phyloP scores from a whole-genome alignment of 2,329 filamentous ascomycete species.

The Geosmithia morbida region DNA sequence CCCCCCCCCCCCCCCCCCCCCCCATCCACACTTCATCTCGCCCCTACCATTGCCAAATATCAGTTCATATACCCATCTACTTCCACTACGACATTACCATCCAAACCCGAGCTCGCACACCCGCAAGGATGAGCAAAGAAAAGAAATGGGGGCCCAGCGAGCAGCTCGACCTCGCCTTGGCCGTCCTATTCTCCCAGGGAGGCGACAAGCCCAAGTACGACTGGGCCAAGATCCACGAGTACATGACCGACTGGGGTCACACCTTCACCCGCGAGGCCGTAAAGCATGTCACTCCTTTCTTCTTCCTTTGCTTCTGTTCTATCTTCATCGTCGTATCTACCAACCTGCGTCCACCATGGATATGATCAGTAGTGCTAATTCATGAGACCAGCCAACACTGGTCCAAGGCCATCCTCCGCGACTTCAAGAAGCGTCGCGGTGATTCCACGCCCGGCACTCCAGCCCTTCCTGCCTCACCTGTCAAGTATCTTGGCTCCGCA shows the following conservation, averaged over 20 bases:
- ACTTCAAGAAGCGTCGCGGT: conserved; percentile 15
- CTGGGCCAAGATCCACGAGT: conserved; percentile 15
- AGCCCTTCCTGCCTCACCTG: not conserved
- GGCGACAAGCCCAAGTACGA: conserved; percentile 13
- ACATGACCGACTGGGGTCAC: conserved; percentile 18
- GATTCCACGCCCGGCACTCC: not conserved
- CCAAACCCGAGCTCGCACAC: too few species aligned
- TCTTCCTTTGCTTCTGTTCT: not conserved
- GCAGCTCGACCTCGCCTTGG: conserved; percentile 23
- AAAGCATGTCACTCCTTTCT: conserved; percentile 13
- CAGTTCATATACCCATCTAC: too few species aligned
- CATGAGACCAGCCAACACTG: conserved; percentile 20
- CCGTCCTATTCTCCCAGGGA: conserved; percentile 15
- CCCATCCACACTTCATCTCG: too few species aligned
- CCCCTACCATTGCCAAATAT: too few species aligned
- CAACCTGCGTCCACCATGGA: too few species aligned
- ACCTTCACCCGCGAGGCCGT: conserved; percentile 22
- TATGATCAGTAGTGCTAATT: not conserved
- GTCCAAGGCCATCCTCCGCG: conserved; percentile 20
- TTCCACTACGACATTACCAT: too few species aligned
- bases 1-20: too few species aligned
- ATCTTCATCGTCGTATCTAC: not conserved
- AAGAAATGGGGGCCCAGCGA: conserved; percentile 21
- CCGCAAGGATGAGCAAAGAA: too few species aligned
- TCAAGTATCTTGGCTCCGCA: not conserved